A percentile compares a stretch with the other conserved stretches of the same genome.
Evolutionary conservation across 2,329 filamentous ascomycete genomes (phyloP).

Genomic region (Aspergillus sp.): DNA sequence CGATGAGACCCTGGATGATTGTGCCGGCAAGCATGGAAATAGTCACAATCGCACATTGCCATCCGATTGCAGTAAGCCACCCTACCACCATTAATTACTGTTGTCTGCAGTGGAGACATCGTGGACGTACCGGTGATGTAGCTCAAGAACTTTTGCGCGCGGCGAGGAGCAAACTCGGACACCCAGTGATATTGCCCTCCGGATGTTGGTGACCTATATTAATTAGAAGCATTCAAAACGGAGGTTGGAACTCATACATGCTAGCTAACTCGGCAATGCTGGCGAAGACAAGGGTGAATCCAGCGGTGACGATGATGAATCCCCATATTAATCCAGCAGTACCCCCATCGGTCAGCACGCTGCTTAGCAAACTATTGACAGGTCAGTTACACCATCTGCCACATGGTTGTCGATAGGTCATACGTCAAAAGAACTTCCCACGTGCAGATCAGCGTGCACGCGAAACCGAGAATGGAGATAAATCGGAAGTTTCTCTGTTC

Average conservation of each 20-base stretch:
- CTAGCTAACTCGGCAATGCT: slow-evolving; percentile 46
- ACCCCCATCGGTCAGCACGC: slow-evolving; percentile 38
- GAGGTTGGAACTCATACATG: slow-evolving; percentile 30
- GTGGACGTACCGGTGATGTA: slow-evolving; percentile 43
- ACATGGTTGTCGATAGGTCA: slow-evolving; percentile 13
- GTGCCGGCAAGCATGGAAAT: slow-evolving; percentile 47
- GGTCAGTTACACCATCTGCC: slow-evolving; percentile 12
- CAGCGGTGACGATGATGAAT: slow-evolving; percentile 32
- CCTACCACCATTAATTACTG: slow-evolving; percentile 23
- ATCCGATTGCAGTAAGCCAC: slow-evolving; percentile 46
- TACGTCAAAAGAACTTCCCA: slow-evolving; percentile 47
- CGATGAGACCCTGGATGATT: slow-evolving; percentile 48
- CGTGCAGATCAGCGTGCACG: slow-evolving; percentile 43
- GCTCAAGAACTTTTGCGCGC: slow-evolving; percentile 44
- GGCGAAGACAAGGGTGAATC: slow-evolving; percentile 36
- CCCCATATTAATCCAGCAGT: slow-evolving; percentile 41
- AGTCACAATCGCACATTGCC: slow-evolving; percentile 47
- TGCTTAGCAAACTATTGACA: slow-evolving; percentile 26
- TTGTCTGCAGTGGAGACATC: too few relatives aligned
- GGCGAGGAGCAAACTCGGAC: slow-evolving; percentile 45
- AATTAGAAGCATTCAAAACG: background rate
- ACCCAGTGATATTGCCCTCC: slow-evolving; percentile 45
- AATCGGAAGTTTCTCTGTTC: slow-evolving; percentile 45
- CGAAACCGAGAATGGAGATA: slow-evolving; percentile 47
- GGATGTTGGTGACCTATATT: slow-evolving; percentile 41